Base-by-base conservation (phyloP, 495 filamentous ascomycete genomes). In the Daldinia childiae region DNA sequence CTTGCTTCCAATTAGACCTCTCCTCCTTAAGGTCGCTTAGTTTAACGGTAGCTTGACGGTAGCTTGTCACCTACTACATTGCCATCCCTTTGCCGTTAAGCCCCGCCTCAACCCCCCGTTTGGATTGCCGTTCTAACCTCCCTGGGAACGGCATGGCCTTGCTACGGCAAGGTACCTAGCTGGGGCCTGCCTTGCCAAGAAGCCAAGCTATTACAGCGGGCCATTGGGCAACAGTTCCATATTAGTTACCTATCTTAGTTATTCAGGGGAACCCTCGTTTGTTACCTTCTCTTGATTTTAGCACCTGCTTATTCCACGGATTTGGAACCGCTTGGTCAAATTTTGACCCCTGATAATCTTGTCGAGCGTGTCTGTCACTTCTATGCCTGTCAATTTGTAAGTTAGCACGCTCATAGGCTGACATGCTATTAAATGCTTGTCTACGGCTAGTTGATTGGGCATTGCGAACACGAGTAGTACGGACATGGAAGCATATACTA, bases 241-340 rank as follows among this genome's bases (percentile, higher is more conserved):
- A 69, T 73, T 73, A 66, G 57, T 73, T 73, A 66, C 51, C 51
- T 57, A 45, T 9, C 12, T 73, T 73, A 66, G 57, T 19, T 57
- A 52, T 66, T 63, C 71, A 73, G 66, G 71, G 71, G 66, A 27
- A 41, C 58, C 71, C 71, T 69, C 66, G 71, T 69, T 62, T 41
- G 58, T 36, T 69, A 55, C 30, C 24, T 29, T 52, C 64, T 68
- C 60, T 73, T 73, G 61, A 57, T 68, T 68, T 62, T 69, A 65
- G 65, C 58, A 69, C 70, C 66, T 73, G 66, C 66, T 73, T 69
- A 65, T 73, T 73, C 71, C 71, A 62, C 71, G 71, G 71, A 24
- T 73, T 66, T 66, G 71, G 71, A 69, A 73, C 71, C 71, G 71
- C 64, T 73, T 73, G 71, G 71, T 68, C 52, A 62, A 66, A 69